These are phyloP conservation scores for Ceratobasidium sp. DNA, from an alignment of 1,284 basidiomycete genomes.

Conservation along the genomic window DNA sequence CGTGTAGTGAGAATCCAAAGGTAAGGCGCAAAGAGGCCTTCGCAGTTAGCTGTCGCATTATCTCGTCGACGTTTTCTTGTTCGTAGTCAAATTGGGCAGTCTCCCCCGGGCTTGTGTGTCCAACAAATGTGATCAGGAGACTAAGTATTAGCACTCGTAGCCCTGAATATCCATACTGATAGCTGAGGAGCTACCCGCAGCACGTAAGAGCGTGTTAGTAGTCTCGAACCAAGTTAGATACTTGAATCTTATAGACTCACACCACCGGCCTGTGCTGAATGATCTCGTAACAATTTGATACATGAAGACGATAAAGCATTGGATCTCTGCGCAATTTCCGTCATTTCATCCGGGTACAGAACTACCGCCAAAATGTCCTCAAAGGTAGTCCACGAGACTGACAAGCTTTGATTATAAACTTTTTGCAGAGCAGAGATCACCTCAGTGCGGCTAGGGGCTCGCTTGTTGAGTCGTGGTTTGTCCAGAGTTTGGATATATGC, in stretches of 20 bases:
- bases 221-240: neutral
- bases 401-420: conserved; percentile 1
- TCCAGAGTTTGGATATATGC: neutral
- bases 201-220: neutral
- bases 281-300: neutral
- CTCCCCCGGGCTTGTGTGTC: neutral
- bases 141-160: neutral
- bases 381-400: neutral
- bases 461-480: neutral
- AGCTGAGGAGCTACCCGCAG: neutral
- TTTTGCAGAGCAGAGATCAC: neutral
- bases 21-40: neutral
- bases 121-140: conserved; percentile 3
- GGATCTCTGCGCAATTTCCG: neutral
- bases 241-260: neutral
- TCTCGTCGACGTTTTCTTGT: neutral
- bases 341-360: neutral
- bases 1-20: neutral
- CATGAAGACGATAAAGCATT: neutral
- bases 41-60: neutral
- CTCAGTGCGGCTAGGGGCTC: neutral
- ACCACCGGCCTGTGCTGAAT: neutral
- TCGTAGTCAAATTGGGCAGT: neutral
- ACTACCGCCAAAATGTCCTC: neutral
- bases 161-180: neutral